phyloP scores from a whole-genome alignment of 2,329 filamentous ascomycete species.

The Ascochyta rabiei region DNA sequence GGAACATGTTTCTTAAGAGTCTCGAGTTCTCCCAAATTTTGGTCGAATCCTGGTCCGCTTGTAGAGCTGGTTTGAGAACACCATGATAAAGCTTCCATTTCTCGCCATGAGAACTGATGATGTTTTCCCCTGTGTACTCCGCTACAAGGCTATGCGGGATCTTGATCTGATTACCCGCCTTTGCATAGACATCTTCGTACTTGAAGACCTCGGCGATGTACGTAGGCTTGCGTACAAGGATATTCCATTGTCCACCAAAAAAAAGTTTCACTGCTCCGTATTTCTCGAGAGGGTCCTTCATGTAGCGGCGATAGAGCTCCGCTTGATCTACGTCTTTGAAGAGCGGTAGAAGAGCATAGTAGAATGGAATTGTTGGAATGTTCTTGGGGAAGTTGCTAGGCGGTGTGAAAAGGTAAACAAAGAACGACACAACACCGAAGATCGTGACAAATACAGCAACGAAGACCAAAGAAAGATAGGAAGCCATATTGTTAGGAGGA shows the following conservation, averaged over 20 bases:
- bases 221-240: conserved; percentile 54
- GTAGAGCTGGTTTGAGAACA: conserved; percentile 41
- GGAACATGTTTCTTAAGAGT: conserved; percentile 36
- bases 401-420: conserved; percentile 33
- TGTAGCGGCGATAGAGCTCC: conserved; percentile 49
- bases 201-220: conserved; percentile 51
- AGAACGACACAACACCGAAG: conserved; percentile 29
- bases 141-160: conserved; percentile 41
- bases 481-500: conserved; percentile 25
- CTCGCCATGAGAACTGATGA: conserved; percentile 41
- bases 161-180: conserved; percentile 42
- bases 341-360: conserved; percentile 52
- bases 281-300: conserved; percentile 47
- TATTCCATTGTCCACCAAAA: conserved; percentile 58
- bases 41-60: conserved; percentile 32
- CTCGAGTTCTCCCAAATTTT: conserved; percentile 33
- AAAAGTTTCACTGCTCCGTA: conserved; percentile 57
- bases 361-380: conserved; percentile 54
- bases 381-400: conserved; percentile 41
- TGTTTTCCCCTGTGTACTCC: conserved; percentile 42
- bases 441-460: conserved; percentile 24
- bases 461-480: conserved; percentile 32
- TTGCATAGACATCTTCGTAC: conserved; percentile 40
- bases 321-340: conserved; percentile 53
- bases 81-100: conserved; percentile 40